These are phyloP conservation scores for cucumber (Cucumis sativus) DNA, from an alignment of 306 rosid genomes.

Conservation along the genomic window Cucumber_9930_V3 NC_026661.2:4066501-4067000, in stretches of 20 bases:
- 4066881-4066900: no score
- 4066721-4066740: neutral
- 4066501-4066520: slow-evolving; percentile 3
- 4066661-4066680: neutral
- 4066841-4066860: no score
- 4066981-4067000: no score
- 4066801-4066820: no score
- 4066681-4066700: neutral
- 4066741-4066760: neutral
- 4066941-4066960: no score
- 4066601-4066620: slow-evolving; percentile 48
- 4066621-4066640: slow-evolving; percentile 64
- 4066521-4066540: slow-evolving; percentile 8
- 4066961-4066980: no score
- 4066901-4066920: no score
- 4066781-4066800: no score
- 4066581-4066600: slow-evolving; percentile 89
- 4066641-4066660: neutral
- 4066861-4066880: no score
- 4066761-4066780: no score
- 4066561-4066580: slow-evolving; percentile 39
- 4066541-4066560: neutral
- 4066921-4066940: no score
- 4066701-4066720: neutral
- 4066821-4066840: no score